Conservation (phyloP, 176 grass and related monocot genomes). For the Zoysia japonica region DNA sequence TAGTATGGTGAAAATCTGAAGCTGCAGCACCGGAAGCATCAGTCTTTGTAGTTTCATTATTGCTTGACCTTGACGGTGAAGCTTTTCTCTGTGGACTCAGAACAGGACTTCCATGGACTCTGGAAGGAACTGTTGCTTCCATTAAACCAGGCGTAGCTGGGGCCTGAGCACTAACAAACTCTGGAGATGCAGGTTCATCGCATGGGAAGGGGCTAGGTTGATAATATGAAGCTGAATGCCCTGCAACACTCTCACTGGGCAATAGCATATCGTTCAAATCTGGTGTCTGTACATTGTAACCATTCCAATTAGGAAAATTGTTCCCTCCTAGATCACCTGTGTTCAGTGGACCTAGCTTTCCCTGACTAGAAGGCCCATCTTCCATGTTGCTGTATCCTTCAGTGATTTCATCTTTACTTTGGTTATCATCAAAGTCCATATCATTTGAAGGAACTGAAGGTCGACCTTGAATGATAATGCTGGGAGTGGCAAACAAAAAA, state of each 20-base stretch:
- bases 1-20: conserved; percentile 38
- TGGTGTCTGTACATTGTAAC: conserved; percentile 84
- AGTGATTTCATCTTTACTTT: conserved; percentile 52
- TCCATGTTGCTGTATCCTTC: conserved; percentile 53
- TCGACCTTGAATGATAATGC: conserved; percentile 61
- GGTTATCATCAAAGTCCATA: conserved; percentile 81
- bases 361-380: conserved; percentile 40
- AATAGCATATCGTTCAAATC: conserved; percentile 91
- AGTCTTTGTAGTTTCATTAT: conserved; percentile 57
- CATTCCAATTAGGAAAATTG: conserved; percentile 58
- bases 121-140: conserved; percentile 79
- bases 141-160: conserved; percentile 87
- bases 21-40: conserved; percentile 49
- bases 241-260: conserved; percentile 59
- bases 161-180: conserved; percentile 70
- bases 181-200: conserved; percentile 58
- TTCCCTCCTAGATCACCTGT: conserved; percentile 40
- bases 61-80: conserved; percentile 52
- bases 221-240: conserved; percentile 55
- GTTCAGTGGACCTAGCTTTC: conserved; percentile 32
- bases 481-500: conserved; percentile 37
- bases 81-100: conserved; percentile 66
- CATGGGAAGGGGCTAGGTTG: conserved; percentile 51
- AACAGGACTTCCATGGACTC: conserved; percentile 73
- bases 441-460: conserved; percentile 49